A percentile compares a stretch with the other conserved stretches of the same genome.
Conservation (phyloP, 2,329 filamentous ascomycete species). For the Pezicula radicicola region DNA sequence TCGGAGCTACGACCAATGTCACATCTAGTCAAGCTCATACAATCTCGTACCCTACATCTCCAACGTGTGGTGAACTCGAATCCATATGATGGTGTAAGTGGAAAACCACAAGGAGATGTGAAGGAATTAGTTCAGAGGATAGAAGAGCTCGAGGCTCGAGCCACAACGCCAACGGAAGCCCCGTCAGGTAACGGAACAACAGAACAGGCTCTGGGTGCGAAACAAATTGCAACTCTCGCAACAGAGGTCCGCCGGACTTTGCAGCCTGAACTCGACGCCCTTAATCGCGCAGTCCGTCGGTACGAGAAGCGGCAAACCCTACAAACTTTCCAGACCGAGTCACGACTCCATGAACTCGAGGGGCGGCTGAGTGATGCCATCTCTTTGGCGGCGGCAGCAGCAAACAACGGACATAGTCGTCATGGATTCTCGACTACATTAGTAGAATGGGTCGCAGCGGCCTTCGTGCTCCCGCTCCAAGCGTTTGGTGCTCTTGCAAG, state of each 20-base stretch:
- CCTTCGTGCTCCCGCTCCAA: conserved; percentile 25
- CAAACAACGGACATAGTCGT: conserved; percentile 32
- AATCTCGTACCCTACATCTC: conserved; percentile 75
- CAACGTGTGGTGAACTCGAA: conserved; percentile 67
- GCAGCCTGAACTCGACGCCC: conserved; percentile 80
- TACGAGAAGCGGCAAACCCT: conserved; percentile 87
- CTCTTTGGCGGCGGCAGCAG: conserved; percentile 74
- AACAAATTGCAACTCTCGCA: conserved; percentile 37
- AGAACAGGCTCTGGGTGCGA: conserved; percentile 31
- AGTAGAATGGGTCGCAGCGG: conserved; percentile 24
- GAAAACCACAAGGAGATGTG: conserved; percentile 35
- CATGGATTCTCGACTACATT: conserved; percentile 17
- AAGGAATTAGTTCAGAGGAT: conserved; percentile 62
- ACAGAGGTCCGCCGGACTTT: conserved; percentile 62
- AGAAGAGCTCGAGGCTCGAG: conserved; percentile 63
- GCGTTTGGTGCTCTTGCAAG: conserved; percentile 15
- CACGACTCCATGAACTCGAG: conserved; percentile 70
- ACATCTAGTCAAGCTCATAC: conserved; percentile 78
- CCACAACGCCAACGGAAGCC: conserved; percentile 35
- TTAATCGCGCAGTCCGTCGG: conserved; percentile 83
- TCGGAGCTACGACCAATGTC: conserved; percentile 82
- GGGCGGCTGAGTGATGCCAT: conserved; percentile 72
- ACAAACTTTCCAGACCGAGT: conserved; percentile 72
- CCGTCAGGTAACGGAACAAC: conserved; percentile 28
- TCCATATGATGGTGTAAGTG: conserved; percentile 36